These are phyloP conservation scores for Crithidia fasciculata DNA, from an alignment of 208 protist species.

Conservation along the genomic window DNA sequence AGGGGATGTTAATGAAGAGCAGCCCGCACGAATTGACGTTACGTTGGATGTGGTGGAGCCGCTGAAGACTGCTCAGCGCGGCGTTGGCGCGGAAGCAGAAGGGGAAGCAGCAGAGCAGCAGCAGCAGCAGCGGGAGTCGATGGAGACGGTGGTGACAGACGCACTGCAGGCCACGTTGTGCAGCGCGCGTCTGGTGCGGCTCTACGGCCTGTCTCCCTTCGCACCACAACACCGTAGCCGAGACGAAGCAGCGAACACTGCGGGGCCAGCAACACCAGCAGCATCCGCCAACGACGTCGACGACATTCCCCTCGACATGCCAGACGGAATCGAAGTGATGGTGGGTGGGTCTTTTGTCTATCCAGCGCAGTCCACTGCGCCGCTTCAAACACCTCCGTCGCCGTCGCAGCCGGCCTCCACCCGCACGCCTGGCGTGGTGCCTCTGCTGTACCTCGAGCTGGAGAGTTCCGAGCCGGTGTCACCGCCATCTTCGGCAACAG, in stretches of 20 bases:
- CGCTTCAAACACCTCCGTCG: too few species aligned
- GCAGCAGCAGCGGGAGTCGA: not conserved
- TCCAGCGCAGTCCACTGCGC: not conserved
- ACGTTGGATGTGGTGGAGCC: conserved; percentile 22
- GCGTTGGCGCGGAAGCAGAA: not conserved
- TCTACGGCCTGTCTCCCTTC: conserved; percentile 24
- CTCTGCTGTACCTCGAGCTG: conserved; percentile 33
- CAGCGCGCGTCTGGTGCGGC: conserved; percentile 16
- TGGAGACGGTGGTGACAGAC: conserved; percentile 9
- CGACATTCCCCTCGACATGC: conserved; percentile 22
- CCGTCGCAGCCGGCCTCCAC: too few species aligned
- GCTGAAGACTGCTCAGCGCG: not conserved
- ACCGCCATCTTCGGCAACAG: not conserved
- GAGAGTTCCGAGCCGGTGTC: not conserved
- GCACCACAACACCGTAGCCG: not conserved
- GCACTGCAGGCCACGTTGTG: conserved; percentile 29
- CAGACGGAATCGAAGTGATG: conserved; percentile 18
- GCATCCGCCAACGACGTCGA: not conserved
- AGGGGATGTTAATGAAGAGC: not conserved
- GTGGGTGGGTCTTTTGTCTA: conserved; percentile 10
- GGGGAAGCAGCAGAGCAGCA: not conserved
- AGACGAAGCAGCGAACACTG: not conserved
- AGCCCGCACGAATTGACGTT: conserved; percentile 11
- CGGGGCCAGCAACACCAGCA: not conserved
- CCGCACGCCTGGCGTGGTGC: conserved; percentile 19